Percentiles rank a stretch among this genome's conserved stretches.
Evolutionary conservation across 768 basidiomycete species (phyloP).

Genomic region (Tricholoma flavovirens): DNA sequence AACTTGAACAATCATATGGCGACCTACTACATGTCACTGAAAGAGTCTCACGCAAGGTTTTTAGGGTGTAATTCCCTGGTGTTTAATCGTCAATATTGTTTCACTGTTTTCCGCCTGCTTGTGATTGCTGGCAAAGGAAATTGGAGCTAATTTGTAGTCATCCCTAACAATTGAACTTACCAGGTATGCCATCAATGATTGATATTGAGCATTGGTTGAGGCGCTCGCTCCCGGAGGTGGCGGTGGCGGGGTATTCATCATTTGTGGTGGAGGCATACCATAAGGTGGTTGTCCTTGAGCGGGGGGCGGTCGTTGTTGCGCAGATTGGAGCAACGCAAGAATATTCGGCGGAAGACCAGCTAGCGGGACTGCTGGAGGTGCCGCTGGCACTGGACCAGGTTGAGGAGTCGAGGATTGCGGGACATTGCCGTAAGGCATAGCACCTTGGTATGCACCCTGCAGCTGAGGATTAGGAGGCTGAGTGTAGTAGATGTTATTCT

Average conservation of each 20-base stretch:
- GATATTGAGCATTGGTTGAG: conserved; percentile 44
- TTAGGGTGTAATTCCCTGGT: neutral
- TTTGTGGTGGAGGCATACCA: conserved; percentile 30
- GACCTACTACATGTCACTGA: neutral
- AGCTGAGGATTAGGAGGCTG: conserved; percentile 29
- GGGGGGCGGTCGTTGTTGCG: conserved; percentile 39
- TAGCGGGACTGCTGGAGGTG: conserved; percentile 28
- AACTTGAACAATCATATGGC: neutral
- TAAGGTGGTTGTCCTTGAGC: conserved; percentile 30
- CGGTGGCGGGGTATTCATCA: conserved; percentile 42
- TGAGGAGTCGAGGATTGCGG: conserved; percentile 15
- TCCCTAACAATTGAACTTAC: conserved; percentile 31
- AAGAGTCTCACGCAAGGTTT: neutral
- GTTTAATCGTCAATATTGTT: too few species aligned
- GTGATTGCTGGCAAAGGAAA: conserved; percentile 26
- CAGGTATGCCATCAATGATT: conserved; percentile 66
- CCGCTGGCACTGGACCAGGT: conserved; percentile 31
- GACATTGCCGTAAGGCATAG: conserved; percentile 23
- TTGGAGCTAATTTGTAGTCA: neutral
- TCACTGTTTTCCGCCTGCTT: conserved; percentile 19
- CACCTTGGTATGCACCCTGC: conserved; percentile 26
- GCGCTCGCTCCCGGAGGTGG: conserved; percentile 31
- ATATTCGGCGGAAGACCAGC: conserved; percentile 60
- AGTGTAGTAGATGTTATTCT: conserved; percentile 43
- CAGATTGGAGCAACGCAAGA: conserved; percentile 54